Evolutionary conservation across 169 alveolate genomes (phyloP).

Genomic region (Plasmodium fragile): DNA sequence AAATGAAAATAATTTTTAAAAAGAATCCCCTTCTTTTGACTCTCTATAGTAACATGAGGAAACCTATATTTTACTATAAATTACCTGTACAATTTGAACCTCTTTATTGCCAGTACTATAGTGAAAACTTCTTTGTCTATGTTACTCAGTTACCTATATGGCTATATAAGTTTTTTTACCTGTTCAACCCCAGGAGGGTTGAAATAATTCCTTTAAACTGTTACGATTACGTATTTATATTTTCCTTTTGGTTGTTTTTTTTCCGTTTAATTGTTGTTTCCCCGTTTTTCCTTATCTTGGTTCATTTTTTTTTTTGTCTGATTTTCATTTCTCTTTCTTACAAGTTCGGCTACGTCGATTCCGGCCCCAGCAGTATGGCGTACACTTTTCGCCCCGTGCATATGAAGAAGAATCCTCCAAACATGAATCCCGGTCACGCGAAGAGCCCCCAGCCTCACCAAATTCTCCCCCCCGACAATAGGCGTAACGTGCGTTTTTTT

Average conservation of each 20-base stretch:
- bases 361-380: background rate
- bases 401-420: background rate
- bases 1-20: constrained; percentile 77
- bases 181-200: constrained; percentile 27
- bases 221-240: constrained; percentile 52
- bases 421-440: background rate
- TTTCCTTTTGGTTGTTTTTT: constrained; percentile 62
- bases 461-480: background rate
- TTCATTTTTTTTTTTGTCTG: constrained; percentile 69
- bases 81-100: constrained; percentile 82
- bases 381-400: constrained; percentile 35
- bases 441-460: background rate
- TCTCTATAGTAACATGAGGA: constrained; percentile 74
- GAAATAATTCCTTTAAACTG: constrained; percentile 30
- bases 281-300: constrained; percentile 25
- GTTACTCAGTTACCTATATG: constrained; percentile 36
- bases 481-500: constrained; percentile 39
- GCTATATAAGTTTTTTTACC: constrained; percentile 70
- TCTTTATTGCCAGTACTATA: constrained; percentile 76
- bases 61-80: constrained; percentile 77
- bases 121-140: constrained; percentile 53
- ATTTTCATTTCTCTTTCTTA: constrained; percentile 60
- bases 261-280: constrained; percentile 53
- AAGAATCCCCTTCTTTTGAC: constrained; percentile 76
- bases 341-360: constrained; percentile 23